phyloP scores from a whole-genome alignment of 768 basidiomycete species.

The Lyophyllum shimeji region DNA sequence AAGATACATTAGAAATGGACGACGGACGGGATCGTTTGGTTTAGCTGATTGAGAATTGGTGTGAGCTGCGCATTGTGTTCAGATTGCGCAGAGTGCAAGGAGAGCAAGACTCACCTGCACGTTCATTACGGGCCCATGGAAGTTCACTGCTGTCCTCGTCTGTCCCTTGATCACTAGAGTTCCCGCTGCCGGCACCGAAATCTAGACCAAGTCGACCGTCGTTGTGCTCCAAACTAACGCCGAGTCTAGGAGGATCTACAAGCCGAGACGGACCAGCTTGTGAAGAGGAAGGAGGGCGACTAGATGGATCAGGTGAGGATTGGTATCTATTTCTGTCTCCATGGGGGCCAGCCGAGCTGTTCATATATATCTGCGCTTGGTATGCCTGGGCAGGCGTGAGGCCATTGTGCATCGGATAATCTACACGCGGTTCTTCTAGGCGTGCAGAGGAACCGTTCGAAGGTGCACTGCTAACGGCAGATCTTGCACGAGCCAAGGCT shows the following conservation, averaged over 20 bases:
- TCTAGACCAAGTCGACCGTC: conserved; percentile 60
- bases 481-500: conserved; percentile 46
- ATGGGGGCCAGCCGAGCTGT: conserved; percentile 34
- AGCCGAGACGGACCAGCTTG: conserved; percentile 23
- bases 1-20: neutral
- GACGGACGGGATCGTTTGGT: conserved; percentile 20
- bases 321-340: conserved; percentile 28
- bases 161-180: conserved; percentile 39
- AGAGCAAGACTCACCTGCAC: conserved; percentile 37
- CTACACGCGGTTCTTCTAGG: conserved; percentile 53
- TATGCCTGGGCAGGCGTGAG: conserved; percentile 81
- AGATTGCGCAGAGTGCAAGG: neutral
- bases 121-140: conserved; percentile 52
- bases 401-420: conserved; percentile 44
- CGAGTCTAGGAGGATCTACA: conserved; percentile 35
- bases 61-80: conserved; percentile 6
- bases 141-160: conserved; percentile 57
- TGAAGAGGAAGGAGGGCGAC: conserved; percentile 20
- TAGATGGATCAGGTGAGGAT: conserved; percentile 26
- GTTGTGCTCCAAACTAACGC: conserved; percentile 48
- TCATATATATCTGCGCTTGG: conserved; percentile 70
- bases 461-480: conserved; percentile 43
- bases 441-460: conserved; percentile 42
- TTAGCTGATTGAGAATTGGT: conserved; percentile 28
- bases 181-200: conserved; percentile 38